A percentile compares a stretch with the other conserved stretches of the same genome.
These are phyloP conservation scores for Colletotrichum eremochloae DNA, from an alignment of 2,329 filamentous ascomycete genomes.

Conservation along the genomic window DNA sequence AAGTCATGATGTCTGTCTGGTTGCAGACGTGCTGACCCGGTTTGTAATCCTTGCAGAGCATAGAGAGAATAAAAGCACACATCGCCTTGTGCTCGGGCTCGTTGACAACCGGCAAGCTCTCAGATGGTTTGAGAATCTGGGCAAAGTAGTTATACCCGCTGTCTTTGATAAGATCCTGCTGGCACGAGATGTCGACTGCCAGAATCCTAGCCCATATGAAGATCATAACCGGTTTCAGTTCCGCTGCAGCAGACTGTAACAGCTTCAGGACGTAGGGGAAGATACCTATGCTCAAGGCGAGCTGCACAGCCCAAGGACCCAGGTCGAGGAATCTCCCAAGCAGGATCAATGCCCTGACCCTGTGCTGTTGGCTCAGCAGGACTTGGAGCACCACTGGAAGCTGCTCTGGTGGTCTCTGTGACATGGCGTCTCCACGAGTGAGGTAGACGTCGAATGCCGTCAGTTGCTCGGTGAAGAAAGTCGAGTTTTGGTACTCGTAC, in stretches of 20 bases:
- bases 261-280: constrained; percentile 99
- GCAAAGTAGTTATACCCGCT: constrained; percentile 98
- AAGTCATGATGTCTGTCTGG: constrained; percentile 89
- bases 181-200: constrained; percentile 93
- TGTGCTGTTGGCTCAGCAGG: constrained; percentile 93
- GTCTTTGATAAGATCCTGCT: constrained; percentile 94
- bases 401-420: constrained; percentile 91
- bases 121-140: constrained; percentile 87
- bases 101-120: constrained; percentile 87
- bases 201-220: constrained; percentile 99
- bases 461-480: constrained; percentile 96
- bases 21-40: constrained; percentile 94
- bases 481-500: constrained; percentile 96
- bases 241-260: constrained; percentile 91
- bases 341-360: constrained; percentile 89
- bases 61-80: constrained; percentile 97
- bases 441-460: constrained; percentile 98
- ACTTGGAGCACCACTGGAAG: constrained; percentile 97
- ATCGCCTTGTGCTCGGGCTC: constrained; percentile 94
- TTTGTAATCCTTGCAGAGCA: constrained; percentile 95
- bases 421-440: constrained; percentile 81
- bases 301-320: constrained; percentile 98
- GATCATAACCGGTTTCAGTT: constrained; percentile 98
- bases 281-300: constrained; percentile 96
- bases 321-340: constrained; percentile 94